Conservation (phyloP, 148 eudicot species). For the Dianthus caryophyllus region DNA sequence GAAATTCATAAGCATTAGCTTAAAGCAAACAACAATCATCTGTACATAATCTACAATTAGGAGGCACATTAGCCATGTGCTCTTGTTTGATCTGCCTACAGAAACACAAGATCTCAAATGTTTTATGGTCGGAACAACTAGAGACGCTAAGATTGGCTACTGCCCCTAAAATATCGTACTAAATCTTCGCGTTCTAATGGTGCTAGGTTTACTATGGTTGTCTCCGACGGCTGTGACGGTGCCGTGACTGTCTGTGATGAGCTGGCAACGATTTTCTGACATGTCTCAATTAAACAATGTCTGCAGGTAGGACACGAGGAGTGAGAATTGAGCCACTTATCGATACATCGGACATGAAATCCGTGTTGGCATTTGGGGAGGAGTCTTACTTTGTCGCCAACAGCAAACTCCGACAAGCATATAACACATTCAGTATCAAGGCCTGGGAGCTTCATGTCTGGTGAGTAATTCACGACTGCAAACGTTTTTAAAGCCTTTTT, state of each 20-base stretch:
- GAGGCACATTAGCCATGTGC: conserved; percentile 19
- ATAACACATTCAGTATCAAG: conserved; percentile 67
- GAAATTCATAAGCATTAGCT: conserved; percentile 1
- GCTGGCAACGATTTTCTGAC: conserved; percentile 52
- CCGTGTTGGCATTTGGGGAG: conserved; percentile 88
- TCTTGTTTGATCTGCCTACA: conserved; percentile 13
- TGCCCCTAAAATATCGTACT: conserved; percentile 36
- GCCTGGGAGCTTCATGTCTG: conserved; percentile 53
- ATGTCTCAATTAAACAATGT: conserved; percentile 67
- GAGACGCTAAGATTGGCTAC: conserved; percentile 10
- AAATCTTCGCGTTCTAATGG: conserved; percentile 59
- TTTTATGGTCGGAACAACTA: conserved; percentile 6
- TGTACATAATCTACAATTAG: conserved; percentile 25
- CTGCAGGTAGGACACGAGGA: conserved; percentile 92
- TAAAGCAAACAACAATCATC: conserved; percentile 12
- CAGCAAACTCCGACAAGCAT: conserved; percentile 68
- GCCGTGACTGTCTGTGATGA: conserved; percentile 29
- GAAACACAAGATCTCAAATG: conserved; percentile 5
- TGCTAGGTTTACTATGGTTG: conserved; percentile 37
- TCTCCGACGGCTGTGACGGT: conserved; percentile 21
- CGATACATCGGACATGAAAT: conserved; percentile 73
- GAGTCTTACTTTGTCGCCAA: conserved; percentile 54
- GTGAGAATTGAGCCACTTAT: conserved; percentile 78
- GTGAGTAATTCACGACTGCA: conserved; percentile 53
- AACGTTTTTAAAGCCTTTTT: conserved; percentile 75